Conservation (phyloP, 768 basidiomycete species). For the Roridomyces roridus region DNA sequence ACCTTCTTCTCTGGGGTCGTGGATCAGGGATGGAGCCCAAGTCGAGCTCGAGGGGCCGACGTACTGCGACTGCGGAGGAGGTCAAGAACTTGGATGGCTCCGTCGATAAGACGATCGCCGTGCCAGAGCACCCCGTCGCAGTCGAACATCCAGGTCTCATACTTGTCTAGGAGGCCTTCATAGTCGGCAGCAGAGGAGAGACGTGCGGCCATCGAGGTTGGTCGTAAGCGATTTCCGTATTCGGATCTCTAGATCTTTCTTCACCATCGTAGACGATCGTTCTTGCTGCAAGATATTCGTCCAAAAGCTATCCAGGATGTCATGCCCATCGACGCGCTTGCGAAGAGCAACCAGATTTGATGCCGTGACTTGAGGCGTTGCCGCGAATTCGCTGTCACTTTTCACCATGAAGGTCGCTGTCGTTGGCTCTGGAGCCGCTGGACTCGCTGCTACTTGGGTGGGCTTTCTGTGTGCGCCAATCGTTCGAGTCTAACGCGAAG, state of each 20-base stretch:
- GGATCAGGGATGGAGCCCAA: conserved; percentile 4
- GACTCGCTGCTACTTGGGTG: conserved; percentile 81
- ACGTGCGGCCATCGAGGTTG: conserved; percentile 37
- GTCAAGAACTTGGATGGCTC: conserved; percentile 75
- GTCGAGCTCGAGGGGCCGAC: conserved; percentile 38
- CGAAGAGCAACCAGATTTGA: no score
- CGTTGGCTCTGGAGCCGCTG: conserved; percentile 80
- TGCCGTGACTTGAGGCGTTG: no score
- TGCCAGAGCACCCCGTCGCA: conserved; percentile 97
- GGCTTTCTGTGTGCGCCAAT: conserved; percentile 10
- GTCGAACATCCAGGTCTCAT: conserved; percentile 96
- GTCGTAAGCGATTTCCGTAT: no score
- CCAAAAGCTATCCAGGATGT: no score
- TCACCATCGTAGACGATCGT: no score
- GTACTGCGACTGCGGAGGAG: conserved; percentile 75
- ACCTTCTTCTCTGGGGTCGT: conserved; percentile 73
- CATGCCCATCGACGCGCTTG: no score
- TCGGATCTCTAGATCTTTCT: no score
- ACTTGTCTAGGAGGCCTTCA: conserved; percentile 58
- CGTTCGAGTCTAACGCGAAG: neutral
- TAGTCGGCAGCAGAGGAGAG: conserved; percentile 54
- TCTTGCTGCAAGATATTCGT: no score
- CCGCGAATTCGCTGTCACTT: neutral
- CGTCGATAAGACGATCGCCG: conserved; percentile 80
- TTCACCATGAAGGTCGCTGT: conserved; percentile 67